These are phyloP conservation scores for Aspergillus bertholletiae DNA, from an alignment of 495 filamentous ascomycete genomes.

Conservation along the genomic window DNA sequence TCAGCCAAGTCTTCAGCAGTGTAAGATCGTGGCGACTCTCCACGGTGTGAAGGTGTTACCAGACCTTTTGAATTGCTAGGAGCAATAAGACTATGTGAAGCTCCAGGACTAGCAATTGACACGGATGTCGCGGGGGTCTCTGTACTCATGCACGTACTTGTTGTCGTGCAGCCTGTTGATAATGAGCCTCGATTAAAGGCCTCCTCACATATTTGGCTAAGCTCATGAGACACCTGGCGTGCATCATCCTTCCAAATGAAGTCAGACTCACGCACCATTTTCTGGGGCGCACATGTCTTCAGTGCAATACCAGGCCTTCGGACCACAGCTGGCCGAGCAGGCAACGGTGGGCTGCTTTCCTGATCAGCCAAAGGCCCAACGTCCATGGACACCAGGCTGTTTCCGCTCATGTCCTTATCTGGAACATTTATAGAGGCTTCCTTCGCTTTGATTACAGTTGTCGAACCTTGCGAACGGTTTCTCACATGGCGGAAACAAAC, in stretches of 20 bases:
- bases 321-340: slow-evolving; percentile 38
- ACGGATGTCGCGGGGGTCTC: slow-evolving; percentile 53
- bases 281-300: slow-evolving; percentile 25
- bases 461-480: slow-evolving; percentile 40
- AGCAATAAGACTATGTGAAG: slow-evolving; percentile 17
- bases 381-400: slow-evolving; percentile 25
- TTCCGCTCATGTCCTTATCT: slow-evolving; percentile 25
- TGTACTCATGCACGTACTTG: slow-evolving; percentile 38
- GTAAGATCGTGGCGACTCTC: slow-evolving; percentile 33
- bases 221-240: slow-evolving; percentile 62
- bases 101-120: slow-evolving; percentile 32
- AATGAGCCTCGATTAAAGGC: slow-evolving; percentile 76
- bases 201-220: slow-evolving; percentile 69
- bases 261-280: slow-evolving; percentile 40
- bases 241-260: slow-evolving; percentile 59
- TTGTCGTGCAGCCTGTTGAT: slow-evolving; percentile 41
- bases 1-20: slow-evolving; percentile 52
- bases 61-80: neutral
- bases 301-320: slow-evolving; percentile 25
- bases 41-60: neutral
- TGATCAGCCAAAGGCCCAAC: slow-evolving; percentile 18
- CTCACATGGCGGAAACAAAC: slow-evolving; percentile 73
- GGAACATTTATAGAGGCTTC: slow-evolving; percentile 6
- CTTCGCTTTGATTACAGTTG: slow-evolving; percentile 23
- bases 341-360: slow-evolving; percentile 35